Conservation (phyloP, 768 basidiomycete species). For the Mycena epipterygia region DNA sequence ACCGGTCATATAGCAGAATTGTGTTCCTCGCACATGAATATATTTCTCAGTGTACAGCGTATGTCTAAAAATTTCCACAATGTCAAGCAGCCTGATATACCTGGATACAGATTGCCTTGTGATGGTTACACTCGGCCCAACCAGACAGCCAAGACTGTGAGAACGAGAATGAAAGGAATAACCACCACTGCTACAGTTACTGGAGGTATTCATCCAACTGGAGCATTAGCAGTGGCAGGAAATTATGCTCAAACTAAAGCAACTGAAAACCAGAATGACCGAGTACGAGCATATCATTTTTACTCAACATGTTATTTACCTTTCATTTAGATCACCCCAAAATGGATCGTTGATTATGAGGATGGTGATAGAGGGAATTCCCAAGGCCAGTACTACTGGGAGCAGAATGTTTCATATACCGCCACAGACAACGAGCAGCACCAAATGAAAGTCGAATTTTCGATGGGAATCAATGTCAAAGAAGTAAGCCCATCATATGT, state of each 20-base stretch:
- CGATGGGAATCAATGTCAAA: slow-evolving; percentile 10
- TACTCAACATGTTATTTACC: background rate
- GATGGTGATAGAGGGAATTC: background rate
- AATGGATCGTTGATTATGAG: background rate
- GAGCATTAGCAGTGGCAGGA: background rate
- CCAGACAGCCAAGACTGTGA: background rate
- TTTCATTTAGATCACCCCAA: slow-evolving; percentile 1
- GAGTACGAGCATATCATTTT: background rate
- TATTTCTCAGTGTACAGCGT: background rate
- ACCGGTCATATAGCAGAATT: slow-evolving; percentile 15
- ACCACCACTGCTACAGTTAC: background rate
- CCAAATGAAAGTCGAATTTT: slow-evolving; percentile 1
- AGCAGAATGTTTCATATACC: background rate
- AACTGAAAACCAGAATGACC: slow-evolving; percentile 1
- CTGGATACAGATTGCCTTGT: background rate
- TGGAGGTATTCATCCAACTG: background rate
- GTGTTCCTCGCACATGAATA: background rate
- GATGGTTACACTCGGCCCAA: background rate
- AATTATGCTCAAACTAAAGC: background rate
- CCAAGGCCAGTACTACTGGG: background rate
- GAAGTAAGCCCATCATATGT: background rate
- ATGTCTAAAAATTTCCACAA: background rate
- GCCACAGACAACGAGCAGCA: background rate
- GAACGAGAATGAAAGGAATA: background rate
- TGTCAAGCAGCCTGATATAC: background rate